Conservation (phyloP, 2,329 filamentous ascomycete species). For the Magnaporthiopsis rhizophila region DNA sequence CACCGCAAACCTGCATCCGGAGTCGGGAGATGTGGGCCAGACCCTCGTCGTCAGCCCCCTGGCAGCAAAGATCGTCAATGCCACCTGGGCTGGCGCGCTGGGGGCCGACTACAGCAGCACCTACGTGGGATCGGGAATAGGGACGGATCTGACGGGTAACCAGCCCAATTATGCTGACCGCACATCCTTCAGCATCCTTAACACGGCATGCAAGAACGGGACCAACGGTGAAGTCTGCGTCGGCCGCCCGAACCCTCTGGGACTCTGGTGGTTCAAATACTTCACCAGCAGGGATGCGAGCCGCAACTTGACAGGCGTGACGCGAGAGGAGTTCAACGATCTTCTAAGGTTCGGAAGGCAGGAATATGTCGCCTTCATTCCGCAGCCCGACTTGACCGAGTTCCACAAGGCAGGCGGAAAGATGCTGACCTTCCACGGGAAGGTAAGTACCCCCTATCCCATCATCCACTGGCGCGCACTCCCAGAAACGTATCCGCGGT, state of each 20-base stretch:
- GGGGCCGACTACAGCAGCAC: conserved; percentile 7
- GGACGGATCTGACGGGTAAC: conserved; percentile 9
- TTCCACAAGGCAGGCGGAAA: conserved; percentile 38
- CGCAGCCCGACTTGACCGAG: conserved; percentile 21
- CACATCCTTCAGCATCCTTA: background rate
- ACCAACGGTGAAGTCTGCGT: background rate
- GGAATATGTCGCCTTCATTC: background rate
- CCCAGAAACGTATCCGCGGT: background rate
- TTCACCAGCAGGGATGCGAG: background rate
- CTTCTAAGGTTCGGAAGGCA: background rate
- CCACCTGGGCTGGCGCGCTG: conserved; percentile 12
- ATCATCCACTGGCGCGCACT: too few species aligned
- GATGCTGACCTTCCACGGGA: conserved; percentile 37
- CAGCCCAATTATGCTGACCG: conserved; percentile 16
- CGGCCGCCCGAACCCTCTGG: background rate
- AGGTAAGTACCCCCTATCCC: background rate
- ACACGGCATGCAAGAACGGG: background rate
- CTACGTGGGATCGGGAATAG: conserved; percentile 12
- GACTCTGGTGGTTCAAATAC: background rate
- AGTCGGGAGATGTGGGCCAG: conserved; percentile 8
- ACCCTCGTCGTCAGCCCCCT: conserved; percentile 13
- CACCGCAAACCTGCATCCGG: background rate
- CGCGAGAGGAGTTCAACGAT: background rate
- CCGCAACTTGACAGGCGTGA: background rate
- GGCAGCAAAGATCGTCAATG: conserved; percentile 13